Evolutionary conservation across 2,329 filamentous ascomycete species (phyloP), one percentile per base, ranked within the genome.

Genomic region (Plenodomus tracheiphilus): DNA sequence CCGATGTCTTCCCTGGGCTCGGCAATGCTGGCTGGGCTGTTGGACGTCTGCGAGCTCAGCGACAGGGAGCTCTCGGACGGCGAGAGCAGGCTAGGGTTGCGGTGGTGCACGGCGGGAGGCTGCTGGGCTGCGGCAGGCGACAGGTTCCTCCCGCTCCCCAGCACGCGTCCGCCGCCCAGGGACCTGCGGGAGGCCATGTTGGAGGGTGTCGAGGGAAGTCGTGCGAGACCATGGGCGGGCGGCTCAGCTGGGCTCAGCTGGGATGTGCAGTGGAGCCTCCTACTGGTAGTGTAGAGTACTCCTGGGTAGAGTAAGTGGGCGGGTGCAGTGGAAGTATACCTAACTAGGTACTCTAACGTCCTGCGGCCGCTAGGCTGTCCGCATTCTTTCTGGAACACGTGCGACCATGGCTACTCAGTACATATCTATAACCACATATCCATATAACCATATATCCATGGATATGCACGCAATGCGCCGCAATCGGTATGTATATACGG

Each of bases 101-200:
- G 68, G 69, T 72, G 74, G 61, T 55, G 66, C 57, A 58, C 56
- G 49, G 50, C 50, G 35, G 51, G 47, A 36, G 58, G 57, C 49
- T 50, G 52, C 41, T 49, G 59, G 58, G 77, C 72, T 51, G 74
- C 69, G 56, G 82, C 77, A 65, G 90, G 88, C 61, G 86, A 88
- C 65, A 96, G 84, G 65, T 87, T 85, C 74, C 87, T 91, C 65
- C 90, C 91, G 76, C 83, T 95, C 66, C 93, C 93, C 65, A 97
- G 79, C 68, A 97, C 86, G 77, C 93, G 86, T 72, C 93, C 93
- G 75, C 93, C 92, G 75, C 93, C 93, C 73, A 97, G 83, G 52
- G 74, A 76, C 79, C 88, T 92, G 79, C 68, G 67, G 56, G 68
- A 70, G 68, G 68, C 64, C 68, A 72, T 71, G 54, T 53, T 21